These are phyloP conservation scores for Pythium phragmitis DNA, from an alignment of 352 stramenopile genomes.

Conservation along the genomic window DNA sequence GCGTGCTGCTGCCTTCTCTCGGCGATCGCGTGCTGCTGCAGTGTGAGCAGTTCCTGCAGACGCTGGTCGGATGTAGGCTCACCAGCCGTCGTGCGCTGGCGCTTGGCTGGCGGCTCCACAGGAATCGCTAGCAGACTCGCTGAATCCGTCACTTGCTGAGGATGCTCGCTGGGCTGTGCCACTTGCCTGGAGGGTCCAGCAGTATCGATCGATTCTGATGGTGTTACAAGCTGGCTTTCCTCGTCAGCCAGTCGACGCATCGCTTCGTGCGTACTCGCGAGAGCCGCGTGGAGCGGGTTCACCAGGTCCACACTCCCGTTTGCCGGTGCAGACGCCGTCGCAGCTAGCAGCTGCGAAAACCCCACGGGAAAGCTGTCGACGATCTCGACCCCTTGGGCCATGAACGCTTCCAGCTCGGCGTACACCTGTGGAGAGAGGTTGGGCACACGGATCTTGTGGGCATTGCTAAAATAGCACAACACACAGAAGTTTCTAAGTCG, in stretches of 20 bases:
- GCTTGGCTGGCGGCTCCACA: conserved; percentile 11
- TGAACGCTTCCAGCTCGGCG: conserved; percentile 47
- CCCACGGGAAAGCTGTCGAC: conserved; percentile 4
- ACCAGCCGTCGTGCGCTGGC: neutral
- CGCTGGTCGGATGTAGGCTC: conserved; percentile 9
- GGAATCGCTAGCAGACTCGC: neutral
- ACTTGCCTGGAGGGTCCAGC: neutral
- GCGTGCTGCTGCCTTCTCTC: conserved; percentile 51
- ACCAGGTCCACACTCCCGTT: neutral
- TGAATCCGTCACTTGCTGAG: neutral
- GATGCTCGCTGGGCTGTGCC: neutral
- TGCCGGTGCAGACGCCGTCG: neutral
- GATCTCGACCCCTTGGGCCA: conserved; percentile 23
- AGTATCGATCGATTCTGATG: neutral
- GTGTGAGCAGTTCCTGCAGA: conserved; percentile 32
- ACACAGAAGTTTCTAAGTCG: no score
- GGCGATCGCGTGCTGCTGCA: conserved; percentile 41
- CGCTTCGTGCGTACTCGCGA: conserved; percentile 16
- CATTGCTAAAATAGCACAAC: conserved; percentile 4
- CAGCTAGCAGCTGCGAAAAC: conserved; percentile 3
- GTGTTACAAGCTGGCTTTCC: conserved; percentile 20
- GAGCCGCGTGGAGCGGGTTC: neutral
- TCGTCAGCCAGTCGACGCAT: conserved; percentile 28
- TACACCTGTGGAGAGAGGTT: conserved; percentile 59
- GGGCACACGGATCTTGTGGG: conserved; percentile 45